Conservation (phyloP, 129 eudicot species). For the Kitagawia praeruptora region DNA sequence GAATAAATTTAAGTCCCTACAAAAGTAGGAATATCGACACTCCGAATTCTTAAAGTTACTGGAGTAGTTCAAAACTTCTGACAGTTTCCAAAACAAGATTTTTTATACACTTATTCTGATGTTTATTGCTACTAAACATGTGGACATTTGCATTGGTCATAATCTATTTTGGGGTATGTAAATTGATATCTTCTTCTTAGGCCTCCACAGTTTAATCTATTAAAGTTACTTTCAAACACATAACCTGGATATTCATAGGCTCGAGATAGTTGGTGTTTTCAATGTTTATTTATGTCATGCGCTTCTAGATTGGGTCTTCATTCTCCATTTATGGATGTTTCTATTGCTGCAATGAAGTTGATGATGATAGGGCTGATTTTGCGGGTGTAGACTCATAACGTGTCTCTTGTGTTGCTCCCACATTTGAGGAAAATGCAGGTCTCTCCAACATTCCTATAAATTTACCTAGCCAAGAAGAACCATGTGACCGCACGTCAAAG, state of each 20-base stretch:
- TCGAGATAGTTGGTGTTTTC: not conserved
- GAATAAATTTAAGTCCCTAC: too few relatives aligned
- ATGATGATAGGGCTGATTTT: constrained; percentile 22
- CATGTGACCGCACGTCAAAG: constrained; percentile 20
- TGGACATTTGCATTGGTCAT: constrained; percentile 88
- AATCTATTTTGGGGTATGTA: constrained; percentile 81
- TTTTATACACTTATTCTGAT: constrained; percentile 7
- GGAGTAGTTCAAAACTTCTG: too few relatives aligned
- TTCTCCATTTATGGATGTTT: constrained; percentile 64
- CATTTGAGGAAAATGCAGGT: constrained; percentile 27
- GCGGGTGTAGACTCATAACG: constrained; percentile 33
- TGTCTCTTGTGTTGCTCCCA: constrained; percentile 37
- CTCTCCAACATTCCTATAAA: constrained; percentile 19
- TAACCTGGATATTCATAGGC: not conserved
- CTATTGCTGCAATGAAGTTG: constrained; percentile 22
- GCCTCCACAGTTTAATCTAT: not conserved
- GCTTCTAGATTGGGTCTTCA: constrained; percentile 53
- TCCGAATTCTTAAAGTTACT: too few relatives aligned
- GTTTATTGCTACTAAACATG: constrained; percentile 34
- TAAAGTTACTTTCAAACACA: not conserved
- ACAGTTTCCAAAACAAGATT: not conserved
- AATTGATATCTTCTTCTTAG: constrained; percentile 11
- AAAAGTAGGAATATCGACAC: too few relatives aligned
- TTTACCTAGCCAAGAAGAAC: constrained; percentile 28
- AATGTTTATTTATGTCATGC: not conserved